These are phyloP conservation scores for Grosmannia clavigera DNA, from an alignment of 2,329 filamentous ascomycete species.

Conservation along the genomic window DNA sequence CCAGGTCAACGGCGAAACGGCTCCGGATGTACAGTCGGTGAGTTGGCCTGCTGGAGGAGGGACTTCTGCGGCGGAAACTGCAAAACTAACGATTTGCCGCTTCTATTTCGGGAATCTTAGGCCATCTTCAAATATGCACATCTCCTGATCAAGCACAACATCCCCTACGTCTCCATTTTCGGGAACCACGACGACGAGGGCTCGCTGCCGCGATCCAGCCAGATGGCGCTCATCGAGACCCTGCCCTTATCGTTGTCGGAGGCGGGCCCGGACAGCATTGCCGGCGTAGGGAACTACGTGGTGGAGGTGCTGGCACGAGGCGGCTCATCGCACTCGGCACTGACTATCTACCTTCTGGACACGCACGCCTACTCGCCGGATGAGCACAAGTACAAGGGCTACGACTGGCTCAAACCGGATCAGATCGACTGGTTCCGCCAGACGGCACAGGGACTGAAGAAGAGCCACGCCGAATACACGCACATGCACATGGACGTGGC, in stretches of 20 bases:
- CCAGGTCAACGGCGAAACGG: constrained; percentile 87
- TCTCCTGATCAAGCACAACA: constrained; percentile 71
- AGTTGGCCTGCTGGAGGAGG: constrained; percentile 15
- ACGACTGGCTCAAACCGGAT: constrained; percentile 91
- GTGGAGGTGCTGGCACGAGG: constrained; percentile 78
- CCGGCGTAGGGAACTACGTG: constrained; percentile 90
- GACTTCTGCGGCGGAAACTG: background rate
- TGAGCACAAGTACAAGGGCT: constrained; percentile 77
- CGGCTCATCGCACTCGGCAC: constrained; percentile 69
- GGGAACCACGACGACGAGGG: constrained; percentile 96
- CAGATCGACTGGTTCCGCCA: constrained; percentile 92
- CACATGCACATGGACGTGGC: constrained; percentile 91
- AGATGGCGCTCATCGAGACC: constrained; percentile 78
- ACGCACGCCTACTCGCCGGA: constrained; percentile 87
- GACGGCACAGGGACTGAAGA: constrained; percentile 62
- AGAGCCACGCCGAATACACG: constrained; percentile 70
- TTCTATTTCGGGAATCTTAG: constrained; percentile 21
- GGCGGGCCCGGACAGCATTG: constrained; percentile 69
- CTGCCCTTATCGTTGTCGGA: constrained; percentile 83
- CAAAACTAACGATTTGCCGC: too few species aligned
- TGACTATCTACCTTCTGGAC: constrained; percentile 92
- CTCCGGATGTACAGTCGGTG: constrained; percentile 79
- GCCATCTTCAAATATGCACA: constrained; percentile 89
- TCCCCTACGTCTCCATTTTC: constrained; percentile 87
- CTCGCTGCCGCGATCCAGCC: constrained; percentile 58